phyloP scores from a whole-genome alignment of 805 yeast species.

The Myxozyma kluyveri region DNA sequence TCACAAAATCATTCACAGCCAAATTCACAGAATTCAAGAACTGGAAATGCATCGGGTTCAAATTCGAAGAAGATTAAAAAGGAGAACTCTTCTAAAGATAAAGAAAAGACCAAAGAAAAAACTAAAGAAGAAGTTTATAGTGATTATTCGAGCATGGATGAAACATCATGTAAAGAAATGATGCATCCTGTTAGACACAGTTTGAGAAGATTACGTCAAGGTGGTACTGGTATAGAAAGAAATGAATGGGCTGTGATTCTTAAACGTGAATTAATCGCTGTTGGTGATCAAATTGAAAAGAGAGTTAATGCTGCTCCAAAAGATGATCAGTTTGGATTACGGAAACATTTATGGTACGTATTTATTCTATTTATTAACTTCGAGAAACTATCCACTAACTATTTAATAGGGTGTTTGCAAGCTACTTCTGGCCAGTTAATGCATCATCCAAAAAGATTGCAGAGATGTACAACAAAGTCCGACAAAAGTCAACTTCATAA shows the following conservation, averaged over 20 bases:
- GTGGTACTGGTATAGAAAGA: constrained; percentile 69
- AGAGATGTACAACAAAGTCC: constrained; percentile 58
- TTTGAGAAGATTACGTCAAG: constrained; percentile 63
- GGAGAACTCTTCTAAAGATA: neutral
- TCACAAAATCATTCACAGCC: neutral
- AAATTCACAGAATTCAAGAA: no score
- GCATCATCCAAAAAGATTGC: constrained; percentile 66
- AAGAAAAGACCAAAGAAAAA: neutral
- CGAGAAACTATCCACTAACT: neutral
- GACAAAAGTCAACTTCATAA: constrained; percentile 16
- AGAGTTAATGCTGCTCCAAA: constrained; percentile 36
- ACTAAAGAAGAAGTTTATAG: constrained; percentile 36
- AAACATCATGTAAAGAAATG: constrained; percentile 56
- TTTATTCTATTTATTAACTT: neutral
- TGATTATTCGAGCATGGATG: constrained; percentile 80
- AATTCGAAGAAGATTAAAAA: neutral
- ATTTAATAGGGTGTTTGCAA: constrained; percentile 53
- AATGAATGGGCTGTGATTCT: constrained; percentile 73
- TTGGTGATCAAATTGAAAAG: constrained; percentile 67
- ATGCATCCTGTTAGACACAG: constrained; percentile 69
- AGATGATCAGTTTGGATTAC: constrained; percentile 43
- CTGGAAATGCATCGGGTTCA: neutral
- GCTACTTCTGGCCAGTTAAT: constrained; percentile 82
- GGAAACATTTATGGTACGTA: constrained; percentile 65
- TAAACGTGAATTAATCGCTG: constrained; percentile 62